Percentiles rank a stretch among this genome's conserved stretches.
These are phyloP conservation scores for Xylariaceae sp. DNA, from an alignment of 2,329 filamentous ascomycete genomes.

Conservation along the genomic window DNA sequence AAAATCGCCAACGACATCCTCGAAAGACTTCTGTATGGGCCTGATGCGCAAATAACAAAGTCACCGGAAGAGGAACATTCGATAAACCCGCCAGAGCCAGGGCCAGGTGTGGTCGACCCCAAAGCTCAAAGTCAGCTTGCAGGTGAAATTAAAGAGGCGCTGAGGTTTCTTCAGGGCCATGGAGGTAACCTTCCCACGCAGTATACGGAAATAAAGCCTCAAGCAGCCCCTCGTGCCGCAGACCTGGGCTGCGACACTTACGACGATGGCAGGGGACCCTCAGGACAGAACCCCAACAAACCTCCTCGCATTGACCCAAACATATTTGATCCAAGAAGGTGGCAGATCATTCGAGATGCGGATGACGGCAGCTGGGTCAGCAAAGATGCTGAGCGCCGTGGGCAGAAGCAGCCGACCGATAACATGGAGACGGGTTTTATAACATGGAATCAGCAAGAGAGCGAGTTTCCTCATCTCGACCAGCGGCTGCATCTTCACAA, in stretches of 20 bases:
- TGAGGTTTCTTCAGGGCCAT: neutral
- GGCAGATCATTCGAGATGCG: slow-evolving; percentile 16
- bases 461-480: slow-evolving; percentile 21
- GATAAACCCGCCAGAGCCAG: neutral
- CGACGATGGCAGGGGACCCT: neutral
- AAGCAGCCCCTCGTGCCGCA: too few species aligned
- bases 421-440: slow-evolving; percentile 25
- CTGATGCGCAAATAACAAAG: neutral
- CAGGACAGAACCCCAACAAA: slow-evolving; percentile 6
- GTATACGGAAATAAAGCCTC: too few species aligned
- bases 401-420: slow-evolving; percentile 11
- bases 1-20: slow-evolving; percentile 3
- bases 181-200: too few species aligned
- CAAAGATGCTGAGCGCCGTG: neutral
- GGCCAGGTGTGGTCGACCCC: neutral
- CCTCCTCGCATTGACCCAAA: slow-evolving; percentile 10
- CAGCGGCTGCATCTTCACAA: slow-evolving; percentile 1
- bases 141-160: neutral
- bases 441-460: slow-evolving; percentile 30
- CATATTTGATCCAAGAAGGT: slow-evolving; percentile 25
- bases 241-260: neutral
- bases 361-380: slow-evolving; percentile 12
- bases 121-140: neutral
- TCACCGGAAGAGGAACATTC: neutral
- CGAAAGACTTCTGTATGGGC: neutral